These are phyloP conservation scores for Suillus weaverae DNA, from an alignment of 768 basidiomycete species.

Conservation along the genomic window DNA sequence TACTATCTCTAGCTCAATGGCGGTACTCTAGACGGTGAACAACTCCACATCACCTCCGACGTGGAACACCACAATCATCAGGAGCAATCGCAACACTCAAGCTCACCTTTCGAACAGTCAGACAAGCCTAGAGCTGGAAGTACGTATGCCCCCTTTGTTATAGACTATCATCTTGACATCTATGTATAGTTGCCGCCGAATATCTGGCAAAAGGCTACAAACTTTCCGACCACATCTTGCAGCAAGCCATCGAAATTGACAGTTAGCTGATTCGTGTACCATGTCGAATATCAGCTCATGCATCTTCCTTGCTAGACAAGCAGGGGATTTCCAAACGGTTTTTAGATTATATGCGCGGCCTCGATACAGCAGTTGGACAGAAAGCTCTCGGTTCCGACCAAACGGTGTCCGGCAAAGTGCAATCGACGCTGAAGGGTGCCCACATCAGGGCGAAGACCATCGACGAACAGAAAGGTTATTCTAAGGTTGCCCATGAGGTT, in stretches of 20 bases:
- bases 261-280: conserved; percentile 35
- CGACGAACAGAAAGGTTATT: conserved; percentile 80
- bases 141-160: conserved; percentile 33
- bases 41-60: conserved; percentile 72
- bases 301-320: conserved; percentile 45
- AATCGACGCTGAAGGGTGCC: conserved; percentile 61
- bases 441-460: conserved; percentile 68
- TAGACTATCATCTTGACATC: conserved; percentile 1
- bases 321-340: conserved; percentile 89
- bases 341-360: conserved; percentile 68
- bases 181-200: conserved; percentile 76
- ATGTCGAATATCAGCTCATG: neutral
- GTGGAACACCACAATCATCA: conserved; percentile 56
- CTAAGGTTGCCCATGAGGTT: conserved; percentile 70
- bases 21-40: conserved; percentile 71
- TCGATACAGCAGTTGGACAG: conserved; percentile 72
- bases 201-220: conserved; percentile 89
- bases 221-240: conserved; percentile 75
- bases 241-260: conserved; percentile 81
- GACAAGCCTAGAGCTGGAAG: conserved; percentile 92
- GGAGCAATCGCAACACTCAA: conserved; percentile 38
- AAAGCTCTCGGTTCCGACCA: conserved; percentile 76
- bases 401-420: conserved; percentile 75
- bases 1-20: conserved; percentile 56
- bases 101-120: conserved; percentile 64